Evolutionary conservation across 1,284 basidiomycete genomes (phyloP).

Genomic region (Athelia psychrophila): DNA sequence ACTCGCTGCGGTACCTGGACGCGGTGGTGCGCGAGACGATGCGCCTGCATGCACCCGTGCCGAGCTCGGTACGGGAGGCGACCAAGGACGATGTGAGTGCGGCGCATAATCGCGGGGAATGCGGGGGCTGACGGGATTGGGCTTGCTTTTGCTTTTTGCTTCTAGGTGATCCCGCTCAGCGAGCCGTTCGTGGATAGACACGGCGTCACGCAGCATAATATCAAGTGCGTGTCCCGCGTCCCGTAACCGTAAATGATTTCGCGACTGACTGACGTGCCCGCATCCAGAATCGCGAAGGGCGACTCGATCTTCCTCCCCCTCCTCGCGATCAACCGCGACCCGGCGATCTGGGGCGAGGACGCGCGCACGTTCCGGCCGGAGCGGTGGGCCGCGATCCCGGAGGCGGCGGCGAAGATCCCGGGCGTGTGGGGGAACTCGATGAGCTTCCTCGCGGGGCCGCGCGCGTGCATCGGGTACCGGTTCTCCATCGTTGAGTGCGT

Average conservation of each 20-base stretch:
- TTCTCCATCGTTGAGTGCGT: conserved; percentile 39
- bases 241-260: background rate
- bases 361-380: conserved; percentile 44
- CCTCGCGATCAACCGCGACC: conserved; percentile 40
- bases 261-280: background rate
- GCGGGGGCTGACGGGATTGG: too few species aligned
- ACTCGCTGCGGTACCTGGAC: conserved; percentile 59
- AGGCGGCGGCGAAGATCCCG: conserved; percentile 24
- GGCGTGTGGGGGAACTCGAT: conserved; percentile 37
- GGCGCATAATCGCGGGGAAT: too few species aligned
- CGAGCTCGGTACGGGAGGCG: conserved; percentile 47
- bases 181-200: conserved; percentile 38
- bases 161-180: conserved; percentile 53
- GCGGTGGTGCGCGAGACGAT: conserved; percentile 68
- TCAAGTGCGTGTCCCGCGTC: conserved; percentile 24
- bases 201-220: conserved; percentile 32
- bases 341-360: conserved; percentile 55
- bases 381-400: conserved; percentile 24
- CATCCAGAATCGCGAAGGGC: conserved; percentile 34
- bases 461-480: conserved; percentile 43
- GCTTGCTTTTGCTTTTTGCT: too few species aligned
- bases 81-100: conserved; percentile 53
- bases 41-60: conserved; percentile 63
- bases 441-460: conserved; percentile 33
- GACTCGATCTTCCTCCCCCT: conserved; percentile 48